Conservation (phyloP, 2,329 filamentous ascomycete genomes). For the Paracoccidioides brasiliensis region DNA sequence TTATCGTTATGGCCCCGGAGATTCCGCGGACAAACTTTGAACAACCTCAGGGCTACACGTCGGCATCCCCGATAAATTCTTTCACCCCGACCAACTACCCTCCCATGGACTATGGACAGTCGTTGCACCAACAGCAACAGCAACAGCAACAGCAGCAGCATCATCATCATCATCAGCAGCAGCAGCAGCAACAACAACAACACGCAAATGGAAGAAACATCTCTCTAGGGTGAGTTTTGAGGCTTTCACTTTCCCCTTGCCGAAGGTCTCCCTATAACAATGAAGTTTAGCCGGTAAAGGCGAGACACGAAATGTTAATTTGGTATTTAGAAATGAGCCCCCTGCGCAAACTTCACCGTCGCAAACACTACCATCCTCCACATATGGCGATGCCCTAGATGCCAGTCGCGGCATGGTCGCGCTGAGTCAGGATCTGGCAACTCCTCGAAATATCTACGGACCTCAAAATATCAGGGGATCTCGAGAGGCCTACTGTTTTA, state of each 20-base stretch:
- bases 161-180: slow-evolving; percentile 24
- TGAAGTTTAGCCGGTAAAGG: neutral
- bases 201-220: slow-evolving; percentile 51
- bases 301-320: neutral
- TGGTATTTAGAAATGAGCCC: slow-evolving; percentile 18
- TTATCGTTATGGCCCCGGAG: slow-evolving; percentile 64
- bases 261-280: neutral
- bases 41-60: slow-evolving; percentile 54
- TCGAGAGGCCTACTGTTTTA: slow-evolving; percentile 82
- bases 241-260: neutral
- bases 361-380: slow-evolving; percentile 40
- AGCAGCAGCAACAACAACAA: slow-evolving; percentile 43
- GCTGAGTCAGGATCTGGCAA: slow-evolving; percentile 74
- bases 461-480: slow-evolving; percentile 55
- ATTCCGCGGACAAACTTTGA: slow-evolving; percentile 62
- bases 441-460: slow-evolving; percentile 79
- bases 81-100: slow-evolving; percentile 61
- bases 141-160: slow-evolving; percentile 44
- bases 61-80: slow-evolving; percentile 56
- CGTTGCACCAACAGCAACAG: slow-evolving; percentile 37
- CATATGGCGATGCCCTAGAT: slow-evolving; percentile 80
- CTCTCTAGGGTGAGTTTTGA: slow-evolving; percentile 66
- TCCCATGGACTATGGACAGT: slow-evolving; percentile 59
- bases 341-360: slow-evolving; percentile 40
- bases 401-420: slow-evolving; percentile 90